Evolutionary conservation across 441 rosid genomes (phyloP).

Genomic region (Mallotus japonicus): DNA sequence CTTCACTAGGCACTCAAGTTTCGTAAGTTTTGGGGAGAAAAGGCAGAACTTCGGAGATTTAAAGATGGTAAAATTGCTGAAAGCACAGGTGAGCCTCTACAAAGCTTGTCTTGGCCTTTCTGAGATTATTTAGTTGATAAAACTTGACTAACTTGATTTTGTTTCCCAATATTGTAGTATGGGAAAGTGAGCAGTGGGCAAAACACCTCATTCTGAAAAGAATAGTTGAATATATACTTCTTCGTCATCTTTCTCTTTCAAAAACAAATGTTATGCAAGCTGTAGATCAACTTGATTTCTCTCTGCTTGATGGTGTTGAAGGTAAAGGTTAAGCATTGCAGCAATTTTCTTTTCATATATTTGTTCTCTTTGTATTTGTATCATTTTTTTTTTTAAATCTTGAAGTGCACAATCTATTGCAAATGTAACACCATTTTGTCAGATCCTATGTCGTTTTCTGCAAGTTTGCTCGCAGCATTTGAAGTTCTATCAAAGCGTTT

Average conservation of each 20-base stretch:
- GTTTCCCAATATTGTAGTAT: conserved; percentile 41
- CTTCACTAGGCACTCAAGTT: conserved; percentile 59
- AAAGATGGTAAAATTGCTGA: conserved; percentile 94
- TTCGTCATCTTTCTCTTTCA: conserved; percentile 62
- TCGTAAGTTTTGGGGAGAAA: conserved; percentile 86
- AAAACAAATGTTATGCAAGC: conserved; percentile 52
- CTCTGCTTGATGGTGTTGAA: conserved; percentile 61
- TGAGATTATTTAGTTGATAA: conserved; percentile 11
- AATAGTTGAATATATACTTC: conserved; percentile 58
- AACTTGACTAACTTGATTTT: conserved; percentile 25
- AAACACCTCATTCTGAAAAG: conserved; percentile 79
- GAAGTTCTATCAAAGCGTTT: conserved; percentile 72
- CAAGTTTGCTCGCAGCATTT: conserved; percentile 55
- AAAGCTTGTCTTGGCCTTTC: conserved; percentile 21
- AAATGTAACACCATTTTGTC: conserved; percentile 25
- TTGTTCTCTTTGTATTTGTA: background rate
- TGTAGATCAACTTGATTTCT: conserved; percentile 93
- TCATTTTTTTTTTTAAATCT: background rate
- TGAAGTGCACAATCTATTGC: background rate
- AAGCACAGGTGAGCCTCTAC: conserved; percentile 67
- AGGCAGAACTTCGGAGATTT: conserved; percentile 86
- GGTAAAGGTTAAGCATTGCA: conserved; percentile 37
- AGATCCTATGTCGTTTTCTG: conserved; percentile 71
- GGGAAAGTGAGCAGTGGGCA: conserved; percentile 77
- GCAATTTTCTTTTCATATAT: background rate